Percentiles rank a stretch among this genome's conserved stretches.
These are phyloP conservation scores for Cutaneotrichosporon daszewskae DNA, from an alignment of 1,284 basidiomycete genomes.

Conservation along the genomic window DNA sequence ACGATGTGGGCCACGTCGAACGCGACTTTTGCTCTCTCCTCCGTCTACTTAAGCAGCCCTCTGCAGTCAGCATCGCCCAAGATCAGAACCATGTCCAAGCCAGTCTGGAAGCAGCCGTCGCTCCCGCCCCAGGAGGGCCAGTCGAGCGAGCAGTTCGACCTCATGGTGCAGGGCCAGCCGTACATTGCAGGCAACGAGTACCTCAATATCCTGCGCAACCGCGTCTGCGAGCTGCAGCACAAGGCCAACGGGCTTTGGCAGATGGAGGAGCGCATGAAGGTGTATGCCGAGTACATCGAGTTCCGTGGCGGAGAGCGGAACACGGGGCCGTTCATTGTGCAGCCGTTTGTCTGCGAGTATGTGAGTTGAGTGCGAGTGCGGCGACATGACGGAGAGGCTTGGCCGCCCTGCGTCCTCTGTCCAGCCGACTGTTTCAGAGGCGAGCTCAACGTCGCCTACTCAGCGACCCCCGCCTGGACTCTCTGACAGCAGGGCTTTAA, in stretches of 20 bases:
- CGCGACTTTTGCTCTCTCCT: neutral
- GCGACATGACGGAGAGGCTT: too few relatives aligned
- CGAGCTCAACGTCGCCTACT: too few relatives aligned
- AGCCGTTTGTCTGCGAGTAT: constrained; percentile 40
- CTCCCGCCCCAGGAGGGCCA: neutral
- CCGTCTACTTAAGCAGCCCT: neutral
- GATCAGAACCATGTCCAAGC: neutral
- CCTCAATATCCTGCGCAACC: constrained; percentile 23
- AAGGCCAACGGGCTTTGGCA: constrained; percentile 24
- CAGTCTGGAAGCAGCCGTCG: neutral
- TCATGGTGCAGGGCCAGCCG: constrained; percentile 30
- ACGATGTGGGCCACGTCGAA: too few relatives aligned
- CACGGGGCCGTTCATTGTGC: constrained; percentile 10
- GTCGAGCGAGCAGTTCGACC: constrained; percentile 1
- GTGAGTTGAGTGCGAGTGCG: constrained; percentile 23
- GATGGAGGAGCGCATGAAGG: constrained; percentile 19
- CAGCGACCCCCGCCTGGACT: too few relatives aligned
- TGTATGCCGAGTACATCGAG: constrained; percentile 21
- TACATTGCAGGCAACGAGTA: constrained; percentile 35
- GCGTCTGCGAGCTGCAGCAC: constrained; percentile 14
- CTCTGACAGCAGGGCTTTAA: constrained; percentile 41
- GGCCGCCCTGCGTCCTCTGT: too few relatives aligned
- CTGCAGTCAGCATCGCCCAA: too few relatives aligned
- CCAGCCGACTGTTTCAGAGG: too few relatives aligned
- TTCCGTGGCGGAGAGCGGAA: constrained; percentile 8